phyloP scores from a whole-genome alignment of 2,329 filamentous ascomycete species.

The Aspergillus viridinutans region DNA sequence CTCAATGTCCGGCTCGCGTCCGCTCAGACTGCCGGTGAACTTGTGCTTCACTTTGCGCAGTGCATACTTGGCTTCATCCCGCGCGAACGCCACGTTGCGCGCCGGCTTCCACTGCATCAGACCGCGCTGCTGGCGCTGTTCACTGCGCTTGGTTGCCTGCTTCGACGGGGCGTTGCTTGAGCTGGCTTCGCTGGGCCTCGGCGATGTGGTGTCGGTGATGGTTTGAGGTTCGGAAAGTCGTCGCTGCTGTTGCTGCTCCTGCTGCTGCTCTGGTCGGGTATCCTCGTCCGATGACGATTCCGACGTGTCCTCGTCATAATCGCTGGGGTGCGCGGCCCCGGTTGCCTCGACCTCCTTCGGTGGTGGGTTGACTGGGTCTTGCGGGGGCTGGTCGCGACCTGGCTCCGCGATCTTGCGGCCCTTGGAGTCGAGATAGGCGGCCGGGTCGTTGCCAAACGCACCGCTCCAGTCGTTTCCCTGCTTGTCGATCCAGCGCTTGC shows the following conservation, averaged over 20 bases:
- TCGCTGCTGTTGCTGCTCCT: neutral
- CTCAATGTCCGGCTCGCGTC: conserved; percentile 83
- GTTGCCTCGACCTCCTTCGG: conserved; percentile 27
- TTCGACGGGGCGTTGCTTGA: conserved; percentile 21
- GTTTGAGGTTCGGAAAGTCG: neutral
- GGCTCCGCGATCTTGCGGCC: conserved; percentile 55
- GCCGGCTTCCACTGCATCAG: conserved; percentile 95
- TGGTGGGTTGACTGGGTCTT: conserved; percentile 49
- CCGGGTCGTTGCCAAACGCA: conserved; percentile 76
- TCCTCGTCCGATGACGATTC: neutral
- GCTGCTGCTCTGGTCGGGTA: neutral
- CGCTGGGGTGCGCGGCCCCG: conserved; percentile 19
- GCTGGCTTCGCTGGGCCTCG: neutral
- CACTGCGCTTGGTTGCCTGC: conserved; percentile 40
- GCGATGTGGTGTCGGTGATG: neutral
- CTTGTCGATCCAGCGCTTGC: conserved; percentile 71
- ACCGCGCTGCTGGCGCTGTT: conserved; percentile 82
- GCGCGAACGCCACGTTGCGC: conserved; percentile 79
- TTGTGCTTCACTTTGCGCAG: conserved; percentile 71
- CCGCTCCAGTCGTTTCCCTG: conserved; percentile 82
- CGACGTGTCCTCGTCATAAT: conserved; percentile 15
- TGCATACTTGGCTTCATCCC: conserved; percentile 78
- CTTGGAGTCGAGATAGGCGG: conserved; percentile 51
- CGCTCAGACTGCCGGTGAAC: conserved; percentile 63
- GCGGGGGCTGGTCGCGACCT: conserved; percentile 48